Conservation (phyloP, 1,284 basidiomycete species). For the Cutaneotrichosporon spelunceum region DNA sequence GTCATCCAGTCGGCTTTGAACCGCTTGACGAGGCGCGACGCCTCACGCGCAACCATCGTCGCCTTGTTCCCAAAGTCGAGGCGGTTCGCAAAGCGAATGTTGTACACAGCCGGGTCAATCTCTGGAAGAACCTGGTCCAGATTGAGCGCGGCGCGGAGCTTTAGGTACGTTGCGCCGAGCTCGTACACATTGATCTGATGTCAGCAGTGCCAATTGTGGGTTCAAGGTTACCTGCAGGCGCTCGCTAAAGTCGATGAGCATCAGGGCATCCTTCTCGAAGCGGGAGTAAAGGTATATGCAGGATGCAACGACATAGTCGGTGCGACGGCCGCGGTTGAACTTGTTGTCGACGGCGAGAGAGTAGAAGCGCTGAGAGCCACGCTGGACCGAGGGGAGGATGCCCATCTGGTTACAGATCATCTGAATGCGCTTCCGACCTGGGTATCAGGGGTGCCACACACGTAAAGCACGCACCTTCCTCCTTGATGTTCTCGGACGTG, state of each 20-base stretch:
- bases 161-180: slow-evolving; percentile 92
- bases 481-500: slow-evolving; percentile 40
- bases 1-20: slow-evolving; percentile 99
- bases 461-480: slow-evolving; percentile 33
- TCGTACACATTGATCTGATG: slow-evolving; percentile 93
- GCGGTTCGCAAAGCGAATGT: slow-evolving; percentile 91
- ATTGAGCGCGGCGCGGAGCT: slow-evolving; percentile 84
- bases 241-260: slow-evolving; percentile 98
- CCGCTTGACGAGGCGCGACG: slow-evolving; percentile 86
- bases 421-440: slow-evolving; percentile 77
- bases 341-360: slow-evolving; percentile 90
- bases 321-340: slow-evolving; percentile 88
- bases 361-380: slow-evolving; percentile 82
- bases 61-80: slow-evolving; percentile 96
- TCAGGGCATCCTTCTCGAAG: slow-evolving; percentile 80
- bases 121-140: slow-evolving; percentile 62
- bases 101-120: slow-evolving; percentile 96
- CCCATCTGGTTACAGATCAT: slow-evolving; percentile 73
- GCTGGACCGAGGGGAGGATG: slow-evolving; percentile 72
- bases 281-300: slow-evolving; percentile 94
- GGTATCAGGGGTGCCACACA: neutral
- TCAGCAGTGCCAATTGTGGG: neutral
- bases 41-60: slow-evolving; percentile 85
- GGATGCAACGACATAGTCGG: slow-evolving; percentile 88
- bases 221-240: slow-evolving; percentile 72